Base-by-base conservation (phyloP, 495 filamentous ascomycete species). In the Diplogelasinospora grovesii region DNA sequence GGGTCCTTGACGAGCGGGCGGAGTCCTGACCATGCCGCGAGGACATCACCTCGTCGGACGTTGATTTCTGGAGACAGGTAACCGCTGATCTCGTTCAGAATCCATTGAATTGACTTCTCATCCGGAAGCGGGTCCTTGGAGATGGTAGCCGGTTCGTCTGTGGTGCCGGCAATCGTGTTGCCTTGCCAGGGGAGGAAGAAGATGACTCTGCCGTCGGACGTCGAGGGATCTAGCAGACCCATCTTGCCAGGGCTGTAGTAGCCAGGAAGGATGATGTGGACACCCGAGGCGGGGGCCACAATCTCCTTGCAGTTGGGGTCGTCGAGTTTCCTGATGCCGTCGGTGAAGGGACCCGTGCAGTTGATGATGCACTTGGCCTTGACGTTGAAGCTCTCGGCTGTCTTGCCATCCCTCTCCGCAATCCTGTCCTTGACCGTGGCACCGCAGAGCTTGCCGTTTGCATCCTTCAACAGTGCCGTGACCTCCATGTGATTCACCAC, bases 151-250 rank as follows among this genome's bases (percentile, higher is more conserved):
- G 89, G 83, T 15, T 86, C 82, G 52, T 98, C 92, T 7, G 92
- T 98, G 14, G 92, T 98, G 46, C 92, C 92, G 16, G 92, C 92
- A 53, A 98, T 97, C 20, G 92, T 98, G 66, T 98, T 98, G 33
- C 92, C 92, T 65, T 97, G 90, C 92, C 92, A 98, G 13, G 92
- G 92, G 21, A 98, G 77, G 77, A 98, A 98, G 80, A 98, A 98
- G 53, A 97, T 96, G 27, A 98, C 92, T 53, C 92, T 77, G 13
- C 92, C 92, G 57, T 98, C 92, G 0, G 90, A 96, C 0, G 92
- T 97, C 8, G 77, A 78, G 0, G 92, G 92, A 52, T 98, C 92
- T 55, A 98, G 94, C 26, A 98, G 71, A 27, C 92, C 92, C 92
- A 98, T 98, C 57, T 94, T 82, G 8, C 85, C 78, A 18, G 92